Evolutionary conservation across 805 yeast species (phyloP).

Genomic region (Kuraishia capsulata): DNA sequence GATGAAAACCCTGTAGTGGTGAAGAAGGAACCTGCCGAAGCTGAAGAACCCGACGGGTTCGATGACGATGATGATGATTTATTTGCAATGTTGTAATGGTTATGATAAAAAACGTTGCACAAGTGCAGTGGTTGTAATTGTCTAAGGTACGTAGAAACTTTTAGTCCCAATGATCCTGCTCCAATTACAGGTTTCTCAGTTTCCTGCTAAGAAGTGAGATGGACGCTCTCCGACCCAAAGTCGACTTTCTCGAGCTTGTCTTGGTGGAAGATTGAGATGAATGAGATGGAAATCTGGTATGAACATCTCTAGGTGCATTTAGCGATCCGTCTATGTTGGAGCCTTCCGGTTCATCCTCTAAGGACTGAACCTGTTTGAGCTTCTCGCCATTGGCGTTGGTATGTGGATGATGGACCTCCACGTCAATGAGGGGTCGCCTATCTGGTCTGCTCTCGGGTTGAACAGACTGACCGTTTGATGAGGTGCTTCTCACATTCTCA

Average conservation of each 20-base stretch:
- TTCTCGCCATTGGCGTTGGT: not conserved
- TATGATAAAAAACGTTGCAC: too few species aligned
- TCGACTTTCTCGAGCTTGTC: not conserved
- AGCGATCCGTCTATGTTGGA: too few species aligned
- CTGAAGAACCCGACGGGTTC: constrained; percentile 2
- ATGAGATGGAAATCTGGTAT: not conserved
- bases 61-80: constrained; percentile 1
- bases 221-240: not conserved
- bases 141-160: too few species aligned
- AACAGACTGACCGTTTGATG: too few species aligned
- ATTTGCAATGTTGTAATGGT: not conserved
- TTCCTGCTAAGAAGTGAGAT: not conserved
- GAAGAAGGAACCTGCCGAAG: not conserved
- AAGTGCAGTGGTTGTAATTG: too few species aligned
- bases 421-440: not conserved
- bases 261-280: not conserved
- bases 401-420: not conserved
- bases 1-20: not conserved
- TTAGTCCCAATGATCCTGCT: too few species aligned
- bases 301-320: not conserved
- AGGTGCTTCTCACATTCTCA: not conserved
- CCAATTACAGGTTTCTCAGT: not conserved
- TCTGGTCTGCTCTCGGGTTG: not conserved
- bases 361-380: not conserved
- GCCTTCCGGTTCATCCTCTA: not conserved